phyloP scores from a whole-genome alignment of 2,329 filamentous ascomycete species.

The Aureobasidium sp. region DNA sequence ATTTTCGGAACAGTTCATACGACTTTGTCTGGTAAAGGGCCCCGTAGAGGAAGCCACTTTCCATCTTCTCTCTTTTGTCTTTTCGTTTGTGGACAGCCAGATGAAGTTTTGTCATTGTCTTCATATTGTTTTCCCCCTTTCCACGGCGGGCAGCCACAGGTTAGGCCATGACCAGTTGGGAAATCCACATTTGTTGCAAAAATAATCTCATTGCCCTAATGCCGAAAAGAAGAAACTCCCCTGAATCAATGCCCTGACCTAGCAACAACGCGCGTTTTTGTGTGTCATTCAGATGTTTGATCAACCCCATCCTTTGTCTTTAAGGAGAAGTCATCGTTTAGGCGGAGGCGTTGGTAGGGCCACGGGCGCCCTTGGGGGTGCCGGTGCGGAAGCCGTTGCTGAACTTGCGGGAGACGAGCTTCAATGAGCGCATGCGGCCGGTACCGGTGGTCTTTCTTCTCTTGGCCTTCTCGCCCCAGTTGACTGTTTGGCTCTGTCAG shows the following conservation, averaged over 20 bases:
- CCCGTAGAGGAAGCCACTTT: not conserved
- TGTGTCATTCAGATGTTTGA: not conserved
- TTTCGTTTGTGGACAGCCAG: constrained; percentile 3
- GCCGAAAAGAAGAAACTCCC: not conserved
- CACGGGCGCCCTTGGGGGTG: constrained; percentile 73
- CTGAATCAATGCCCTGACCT: not conserved
- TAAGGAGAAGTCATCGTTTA: constrained; percentile 9
- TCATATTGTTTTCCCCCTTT: not conserved
- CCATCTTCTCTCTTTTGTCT: not conserved
- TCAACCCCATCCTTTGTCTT: not conserved
- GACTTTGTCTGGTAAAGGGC: constrained; percentile 4
- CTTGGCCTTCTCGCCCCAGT: constrained; percentile 99
- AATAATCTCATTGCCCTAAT: constrained; percentile 6
- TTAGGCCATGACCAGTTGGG: not conserved
- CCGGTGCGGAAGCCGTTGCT: constrained; percentile 97
- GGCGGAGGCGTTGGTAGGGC: constrained; percentile 39
- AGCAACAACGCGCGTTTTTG: not conserved
- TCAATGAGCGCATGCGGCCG: constrained; percentile 92
- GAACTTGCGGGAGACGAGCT: constrained; percentile 85
- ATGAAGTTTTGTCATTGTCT: constrained; percentile 10
- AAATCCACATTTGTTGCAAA: not conserved
- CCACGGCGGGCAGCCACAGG: not conserved
- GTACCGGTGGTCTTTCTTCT: constrained; percentile 98
- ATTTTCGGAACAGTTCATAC: constrained; percentile 13
- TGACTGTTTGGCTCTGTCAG: constrained; percentile 53